These are phyloP conservation scores for Sclerotinia borealis DNA, from an alignment of 2,329 filamentous ascomycete genomes.

Conservation along the genomic window DNA sequence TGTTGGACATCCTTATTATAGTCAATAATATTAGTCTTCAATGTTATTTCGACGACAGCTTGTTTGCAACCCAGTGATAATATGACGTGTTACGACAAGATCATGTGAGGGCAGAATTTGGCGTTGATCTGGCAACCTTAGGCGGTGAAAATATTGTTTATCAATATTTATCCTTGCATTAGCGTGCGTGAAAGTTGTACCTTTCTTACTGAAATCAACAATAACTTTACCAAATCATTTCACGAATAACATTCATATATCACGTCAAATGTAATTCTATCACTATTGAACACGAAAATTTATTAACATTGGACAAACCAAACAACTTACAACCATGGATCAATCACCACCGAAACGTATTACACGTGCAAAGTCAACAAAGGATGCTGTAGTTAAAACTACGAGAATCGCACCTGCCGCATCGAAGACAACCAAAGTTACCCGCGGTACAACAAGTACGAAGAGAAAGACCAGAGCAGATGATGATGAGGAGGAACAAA, in stretches of 20 bases:
- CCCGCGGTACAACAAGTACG: conserved; percentile 29
- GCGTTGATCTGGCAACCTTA: background rate
- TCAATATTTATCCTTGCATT: conserved; percentile 3
- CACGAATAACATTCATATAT: background rate
- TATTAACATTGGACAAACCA: background rate
- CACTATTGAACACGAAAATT: background rate
- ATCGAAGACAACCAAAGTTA: conserved; percentile 36
- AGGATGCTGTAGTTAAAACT: conserved; percentile 37
- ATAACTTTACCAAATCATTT: background rate
- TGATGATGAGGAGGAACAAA: conserved; percentile 32
- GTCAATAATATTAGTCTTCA: too few species aligned
- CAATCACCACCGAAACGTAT: conserved; percentile 54
- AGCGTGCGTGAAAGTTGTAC: background rate
- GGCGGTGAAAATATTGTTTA: background rate
- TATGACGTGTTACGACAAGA: background rate
- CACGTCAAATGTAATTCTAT: background rate
- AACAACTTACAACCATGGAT: conserved; percentile 36
- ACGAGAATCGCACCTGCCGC: conserved; percentile 45
- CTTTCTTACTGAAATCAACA: background rate
- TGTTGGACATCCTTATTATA: too few species aligned
- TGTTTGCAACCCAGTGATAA: too few species aligned
- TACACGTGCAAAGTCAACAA: conserved; percentile 42
- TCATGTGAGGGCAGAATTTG: background rate
- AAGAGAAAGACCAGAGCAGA: conserved; percentile 53
- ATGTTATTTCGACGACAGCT: too few species aligned